A percentile compares a stretch with the other conserved stretches of the same genome.
Conservation (phyloP, 345 rosid genomes). For the Salix arbutifolia region DNA sequence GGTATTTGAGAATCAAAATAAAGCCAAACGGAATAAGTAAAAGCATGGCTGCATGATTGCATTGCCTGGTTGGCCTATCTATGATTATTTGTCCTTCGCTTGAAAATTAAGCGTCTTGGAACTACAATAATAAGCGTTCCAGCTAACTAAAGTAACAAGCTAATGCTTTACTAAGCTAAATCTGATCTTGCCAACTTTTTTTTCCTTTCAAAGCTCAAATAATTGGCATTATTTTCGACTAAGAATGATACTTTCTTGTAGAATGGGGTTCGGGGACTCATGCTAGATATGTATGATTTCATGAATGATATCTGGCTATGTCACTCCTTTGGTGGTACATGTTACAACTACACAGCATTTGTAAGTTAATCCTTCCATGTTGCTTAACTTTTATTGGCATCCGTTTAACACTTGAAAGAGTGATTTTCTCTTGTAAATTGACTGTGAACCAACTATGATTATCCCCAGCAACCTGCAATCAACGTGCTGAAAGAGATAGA, state of each 20-base stretch:
- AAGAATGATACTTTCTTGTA: conserved; percentile 23
- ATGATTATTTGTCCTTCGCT: conserved; percentile 2
- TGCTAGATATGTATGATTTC: conserved; percentile 92
- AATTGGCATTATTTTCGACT: neutral
- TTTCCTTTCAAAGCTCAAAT: neutral
- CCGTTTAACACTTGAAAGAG: neutral
- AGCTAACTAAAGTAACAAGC: neutral
- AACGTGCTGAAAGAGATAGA: conserved; percentile 73
- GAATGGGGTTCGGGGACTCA: conserved; percentile 95
- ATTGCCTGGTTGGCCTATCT: neutral
- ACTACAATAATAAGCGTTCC: neutral
- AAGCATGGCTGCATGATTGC: neutral
- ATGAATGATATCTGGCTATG: conserved; percentile 77
- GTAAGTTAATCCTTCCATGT: conserved; percentile 43
- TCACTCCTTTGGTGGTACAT: conserved; percentile 66
- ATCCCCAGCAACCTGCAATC: conserved; percentile 69
- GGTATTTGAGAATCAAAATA: neutral
- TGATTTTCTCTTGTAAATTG: neutral
- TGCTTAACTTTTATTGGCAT: conserved; percentile 1
- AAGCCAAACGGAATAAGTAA: neutral
- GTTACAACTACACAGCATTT: conserved; percentile 74
- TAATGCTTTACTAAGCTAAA: neutral
- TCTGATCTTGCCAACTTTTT: neutral
- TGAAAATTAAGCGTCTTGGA: conserved; percentile 3
- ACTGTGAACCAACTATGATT: neutral